Conservation (phyloP, 2,329 filamentous ascomycete species). For the Botrytis elliptica region DNA sequence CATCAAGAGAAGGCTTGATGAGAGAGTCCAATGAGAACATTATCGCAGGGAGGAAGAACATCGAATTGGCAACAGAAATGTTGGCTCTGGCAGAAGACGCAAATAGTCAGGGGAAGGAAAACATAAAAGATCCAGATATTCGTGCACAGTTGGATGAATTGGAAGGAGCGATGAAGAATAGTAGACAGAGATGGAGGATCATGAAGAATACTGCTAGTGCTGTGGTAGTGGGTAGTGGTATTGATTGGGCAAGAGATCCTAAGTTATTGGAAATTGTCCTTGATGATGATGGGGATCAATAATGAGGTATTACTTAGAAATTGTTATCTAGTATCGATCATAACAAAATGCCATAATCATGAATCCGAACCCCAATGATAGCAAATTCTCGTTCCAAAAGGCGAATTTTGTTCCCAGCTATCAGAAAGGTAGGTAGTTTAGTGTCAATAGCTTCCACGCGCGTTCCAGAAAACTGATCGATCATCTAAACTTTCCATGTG, state of each 20-base stretch:
- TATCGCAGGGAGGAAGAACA: slow-evolving; percentile 58
- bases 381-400: no score
- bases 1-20: slow-evolving; percentile 53
- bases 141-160: slow-evolving; percentile 56
- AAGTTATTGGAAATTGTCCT: slow-evolving; percentile 69
- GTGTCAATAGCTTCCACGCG: neutral
- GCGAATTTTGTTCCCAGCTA: neutral
- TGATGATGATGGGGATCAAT: slow-evolving; percentile 56
- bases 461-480: neutral
- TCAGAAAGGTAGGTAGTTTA: neutral
- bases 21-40: slow-evolving; percentile 58
- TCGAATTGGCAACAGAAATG: slow-evolving; percentile 60
- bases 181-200: slow-evolving; percentile 67
- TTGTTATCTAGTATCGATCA: neutral
- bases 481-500: neutral
- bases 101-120: slow-evolving; percentile 52
- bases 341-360: neutral
- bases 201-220: slow-evolving; percentile 79
- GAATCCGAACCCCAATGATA: neutral
- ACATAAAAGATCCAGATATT: slow-evolving; percentile 52
- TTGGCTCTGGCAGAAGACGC: slow-evolving; percentile 60
- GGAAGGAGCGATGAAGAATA: slow-evolving; percentile 59
- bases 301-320: neutral
- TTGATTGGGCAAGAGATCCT: slow-evolving; percentile 75
- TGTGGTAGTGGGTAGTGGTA: slow-evolving; percentile 75